Conservation (phyloP, 345 rosid genomes). For the Reutealis trisperma region DNA sequence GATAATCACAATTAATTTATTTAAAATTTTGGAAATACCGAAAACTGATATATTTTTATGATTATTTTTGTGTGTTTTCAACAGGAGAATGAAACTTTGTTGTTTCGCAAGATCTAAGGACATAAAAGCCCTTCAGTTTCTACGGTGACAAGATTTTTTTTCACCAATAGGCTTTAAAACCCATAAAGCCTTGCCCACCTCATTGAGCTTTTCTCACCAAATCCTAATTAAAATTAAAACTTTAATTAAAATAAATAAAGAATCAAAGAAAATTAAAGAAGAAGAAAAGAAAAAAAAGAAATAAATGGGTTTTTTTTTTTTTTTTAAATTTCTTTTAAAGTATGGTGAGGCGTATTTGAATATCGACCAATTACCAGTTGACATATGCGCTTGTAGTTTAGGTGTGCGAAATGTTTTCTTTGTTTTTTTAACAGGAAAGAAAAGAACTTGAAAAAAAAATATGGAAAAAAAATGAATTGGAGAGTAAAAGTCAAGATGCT, state of each 20-base stretch:
- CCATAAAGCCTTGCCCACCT: slow-evolving; percentile 1
- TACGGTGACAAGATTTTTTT: slow-evolving; percentile 26
- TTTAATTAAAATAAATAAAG: too few species aligned
- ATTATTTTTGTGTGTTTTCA: slow-evolving; percentile 38
- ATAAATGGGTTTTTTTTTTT: too few species aligned
- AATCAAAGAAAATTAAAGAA: neutral
- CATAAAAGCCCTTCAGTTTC: slow-evolving; percentile 37
- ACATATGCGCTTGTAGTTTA: too few species aligned
- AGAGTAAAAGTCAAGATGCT: too few species aligned
- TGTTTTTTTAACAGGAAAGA: too few species aligned
- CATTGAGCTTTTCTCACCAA: neutral
- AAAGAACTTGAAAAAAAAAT: too few species aligned
- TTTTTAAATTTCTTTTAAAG: too few species aligned
- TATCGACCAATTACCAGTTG: too few species aligned
- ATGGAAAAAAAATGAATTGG: too few species aligned
- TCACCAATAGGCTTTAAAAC: slow-evolving; percentile 17
- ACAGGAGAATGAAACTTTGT: slow-evolving; percentile 61
- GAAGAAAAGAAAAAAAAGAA: neutral
- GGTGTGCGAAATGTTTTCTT: too few species aligned
- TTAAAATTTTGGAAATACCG: slow-evolving; percentile 26
- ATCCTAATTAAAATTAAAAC: neutral
- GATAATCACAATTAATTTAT: slow-evolving; percentile 22
- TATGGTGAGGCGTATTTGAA: too few species aligned
- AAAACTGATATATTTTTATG: slow-evolving; percentile 59
- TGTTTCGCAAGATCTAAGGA: slow-evolving; percentile 36